These are phyloP conservation scores for Pseudogymnoascus destructans DNA, from an alignment of 2,329 filamentous ascomycete genomes.

Conservation along the genomic window DNA sequence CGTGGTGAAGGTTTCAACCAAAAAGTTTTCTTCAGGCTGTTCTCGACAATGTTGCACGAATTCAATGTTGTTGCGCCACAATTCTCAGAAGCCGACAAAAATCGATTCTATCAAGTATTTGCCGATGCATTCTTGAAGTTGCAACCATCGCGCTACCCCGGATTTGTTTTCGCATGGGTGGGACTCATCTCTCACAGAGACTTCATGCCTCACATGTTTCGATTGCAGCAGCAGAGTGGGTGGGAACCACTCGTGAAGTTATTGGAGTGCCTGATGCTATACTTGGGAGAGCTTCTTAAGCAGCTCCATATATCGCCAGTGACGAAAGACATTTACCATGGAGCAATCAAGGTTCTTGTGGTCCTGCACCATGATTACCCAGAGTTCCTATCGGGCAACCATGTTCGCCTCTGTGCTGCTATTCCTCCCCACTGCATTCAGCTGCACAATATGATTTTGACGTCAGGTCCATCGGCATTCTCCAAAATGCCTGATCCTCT, in stretches of 20 bases:
- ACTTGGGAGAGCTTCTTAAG: constrained; percentile 70
- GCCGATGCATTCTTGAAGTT: constrained; percentile 59
- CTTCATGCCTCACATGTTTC: constrained; percentile 68
- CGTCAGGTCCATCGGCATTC: constrained; percentile 56
- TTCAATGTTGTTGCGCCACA: constrained; percentile 47
- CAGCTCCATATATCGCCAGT: constrained; percentile 53
- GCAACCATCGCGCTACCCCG: constrained; percentile 64
- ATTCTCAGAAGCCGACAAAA: constrained; percentile 46
- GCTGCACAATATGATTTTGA: constrained; percentile 75
- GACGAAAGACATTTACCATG: constrained; percentile 74
- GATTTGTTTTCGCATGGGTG: constrained; percentile 78
- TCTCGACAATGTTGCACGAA: constrained; percentile 72
- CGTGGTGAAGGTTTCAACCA: constrained; percentile 74
- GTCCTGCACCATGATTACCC: constrained; percentile 89
- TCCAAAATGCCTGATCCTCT: constrained; percentile 63
- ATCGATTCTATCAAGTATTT: constrained; percentile 60
- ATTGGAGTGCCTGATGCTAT: constrained; percentile 56
- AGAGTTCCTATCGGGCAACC: constrained; percentile 81
- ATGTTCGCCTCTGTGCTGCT: constrained; percentile 65
- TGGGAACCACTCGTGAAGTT: constrained; percentile 66
- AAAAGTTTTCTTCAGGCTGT: constrained; percentile 80
- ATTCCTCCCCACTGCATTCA: constrained; percentile 78
- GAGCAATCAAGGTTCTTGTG: constrained; percentile 67
- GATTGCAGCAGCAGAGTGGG: constrained; percentile 52
- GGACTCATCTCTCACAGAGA: constrained; percentile 70